A percentile compares a stretch with the other conserved stretches of the same genome.
These are phyloP conservation scores for Globisporangium viniferum DNA, from an alignment of 352 stramenopile genomes.

Conservation along the genomic window DNA sequence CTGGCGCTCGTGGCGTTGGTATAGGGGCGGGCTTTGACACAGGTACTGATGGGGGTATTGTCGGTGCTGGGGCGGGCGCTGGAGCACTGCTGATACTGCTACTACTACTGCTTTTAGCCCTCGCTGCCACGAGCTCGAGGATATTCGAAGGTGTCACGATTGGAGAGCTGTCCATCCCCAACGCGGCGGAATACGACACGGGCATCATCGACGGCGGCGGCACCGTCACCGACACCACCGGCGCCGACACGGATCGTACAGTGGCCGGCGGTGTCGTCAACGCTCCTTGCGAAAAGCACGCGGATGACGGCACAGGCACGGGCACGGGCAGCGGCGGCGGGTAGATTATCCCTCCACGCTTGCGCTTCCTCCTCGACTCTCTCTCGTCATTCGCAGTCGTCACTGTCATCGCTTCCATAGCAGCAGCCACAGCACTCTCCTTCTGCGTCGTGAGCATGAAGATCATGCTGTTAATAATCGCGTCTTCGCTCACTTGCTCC, in stretches of 20 bases:
- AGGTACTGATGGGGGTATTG: background rate
- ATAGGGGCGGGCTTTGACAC: background rate
- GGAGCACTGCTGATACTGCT: background rate
- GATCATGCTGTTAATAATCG: slow-evolving; percentile 66
- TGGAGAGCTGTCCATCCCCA: slow-evolving; percentile 15
- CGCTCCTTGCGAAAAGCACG: background rate
- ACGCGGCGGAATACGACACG: slow-evolving; percentile 15
- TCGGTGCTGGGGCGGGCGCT: background rate
- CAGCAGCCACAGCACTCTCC: background rate
- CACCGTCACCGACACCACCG: slow-evolving; percentile 11
- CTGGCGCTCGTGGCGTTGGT: background rate
- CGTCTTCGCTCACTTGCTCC: slow-evolving; percentile 46
- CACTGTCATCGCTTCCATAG: background rate
- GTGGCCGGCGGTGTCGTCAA: slow-evolving; percentile 8
- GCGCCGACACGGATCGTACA: slow-evolving; percentile 13
- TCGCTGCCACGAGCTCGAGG: slow-evolving; percentile 11
- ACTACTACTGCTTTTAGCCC: background rate
- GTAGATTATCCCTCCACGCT: slow-evolving; percentile 1
- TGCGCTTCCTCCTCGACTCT: slow-evolving; percentile 7
- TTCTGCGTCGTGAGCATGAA: slow-evolving; percentile 25
- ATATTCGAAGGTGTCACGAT: slow-evolving; percentile 18
- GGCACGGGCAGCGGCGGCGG: background rate
- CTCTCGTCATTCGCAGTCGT: background rate
- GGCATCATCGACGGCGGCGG: slow-evolving; percentile 20
- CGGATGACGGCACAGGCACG: background rate